Evolutionary conservation across 78 protist genomes (phyloP).

Genomic region (Pigoraptor vietnamica): DNA sequence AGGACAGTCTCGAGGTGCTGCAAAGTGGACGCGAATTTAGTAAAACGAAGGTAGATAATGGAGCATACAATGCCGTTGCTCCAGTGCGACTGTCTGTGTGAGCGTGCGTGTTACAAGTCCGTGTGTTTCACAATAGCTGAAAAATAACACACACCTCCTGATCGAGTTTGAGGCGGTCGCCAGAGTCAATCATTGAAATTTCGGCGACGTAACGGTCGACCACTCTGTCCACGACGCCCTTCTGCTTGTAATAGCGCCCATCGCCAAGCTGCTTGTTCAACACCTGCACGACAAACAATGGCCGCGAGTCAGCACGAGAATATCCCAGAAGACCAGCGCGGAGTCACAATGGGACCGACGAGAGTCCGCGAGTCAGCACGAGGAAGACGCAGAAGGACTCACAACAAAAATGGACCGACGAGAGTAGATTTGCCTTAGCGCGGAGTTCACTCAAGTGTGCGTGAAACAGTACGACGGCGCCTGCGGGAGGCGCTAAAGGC

Average conservation of each 20-base stretch:
- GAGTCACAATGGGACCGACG: too few species aligned
- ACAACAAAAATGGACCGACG: too few species aligned
- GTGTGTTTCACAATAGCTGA: background rate
- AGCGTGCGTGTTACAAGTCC: background rate
- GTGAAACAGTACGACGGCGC: too few species aligned
- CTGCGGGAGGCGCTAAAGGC: too few species aligned
- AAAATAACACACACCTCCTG: background rate
- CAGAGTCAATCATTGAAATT: background rate
- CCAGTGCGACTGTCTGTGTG: background rate
- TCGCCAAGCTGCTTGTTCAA: constrained; percentile 3
- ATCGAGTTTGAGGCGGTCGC: constrained; percentile 1
- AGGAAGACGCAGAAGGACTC: too few species aligned
- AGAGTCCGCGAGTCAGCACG: too few species aligned
- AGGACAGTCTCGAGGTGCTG: background rate
- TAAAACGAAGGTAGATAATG: background rate
- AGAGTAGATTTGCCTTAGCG: too few species aligned
- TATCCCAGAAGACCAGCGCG: too few species aligned
- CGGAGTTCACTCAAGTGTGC: too few species aligned
- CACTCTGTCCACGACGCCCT: constrained; percentile 26
- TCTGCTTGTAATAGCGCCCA: constrained; percentile 43
- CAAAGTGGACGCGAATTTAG: background rate
- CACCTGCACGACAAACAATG: constrained; percentile 25
- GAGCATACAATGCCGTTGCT: too few species aligned
- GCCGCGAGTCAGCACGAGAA: too few species aligned
- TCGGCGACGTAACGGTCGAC: constrained; percentile 10